Evolutionary conservation across 169 alveolate genomes (phyloP), one percentile per base, ranked within the genome.

Genomic region (Cryptosporidium tyzzeri): DNA sequence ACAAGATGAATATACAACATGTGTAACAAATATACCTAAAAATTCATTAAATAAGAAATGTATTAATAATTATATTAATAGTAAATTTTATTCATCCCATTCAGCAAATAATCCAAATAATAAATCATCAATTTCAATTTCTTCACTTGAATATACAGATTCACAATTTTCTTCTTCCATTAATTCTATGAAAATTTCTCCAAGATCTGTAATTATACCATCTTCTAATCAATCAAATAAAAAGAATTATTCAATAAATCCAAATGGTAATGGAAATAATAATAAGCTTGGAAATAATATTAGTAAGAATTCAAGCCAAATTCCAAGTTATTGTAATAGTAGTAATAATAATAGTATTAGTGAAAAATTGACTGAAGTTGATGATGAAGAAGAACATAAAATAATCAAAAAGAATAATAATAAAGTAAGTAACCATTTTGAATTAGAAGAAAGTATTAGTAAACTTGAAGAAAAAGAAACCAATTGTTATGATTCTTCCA

Each of bases 71-170:
- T 23, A 55, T 55, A 29, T 21, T 8, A 55, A 26, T 48, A 21
- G 55, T 14, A 48, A 48, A 48, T 48, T 48, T 48, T 48, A 48
- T 48, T 14, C 55, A n/a, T 23, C 35, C 18, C 37, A 55, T 55
- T 55, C 67, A 8, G 2, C 67, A 10, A 70, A 50, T 70, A 45
- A 50, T 55, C 55, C 18, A 45, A 45, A 45, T 48, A 48, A 59
- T n/a, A 73, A 73, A 16, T 55, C 71, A 9, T 55, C 86, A 14
- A 10, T 73, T 35, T 51, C 86, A 18, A 33, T 73, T 10, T 73
- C 86, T n/a, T 73, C 86, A 14, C 51, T 73, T 26, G 86, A 73
- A 33, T 55, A 73, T 33, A 73, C 86, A n/a, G 86, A 73, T 50
- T 73, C 86, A 6, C 86, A 73, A 8, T 73, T 73, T 51, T 73